A percentile compares a stretch with the other conserved stretches of the same genome.
Conservation (phyloP, 73 alveolate genomes). For the Durusdinium trenchii region DNA sequence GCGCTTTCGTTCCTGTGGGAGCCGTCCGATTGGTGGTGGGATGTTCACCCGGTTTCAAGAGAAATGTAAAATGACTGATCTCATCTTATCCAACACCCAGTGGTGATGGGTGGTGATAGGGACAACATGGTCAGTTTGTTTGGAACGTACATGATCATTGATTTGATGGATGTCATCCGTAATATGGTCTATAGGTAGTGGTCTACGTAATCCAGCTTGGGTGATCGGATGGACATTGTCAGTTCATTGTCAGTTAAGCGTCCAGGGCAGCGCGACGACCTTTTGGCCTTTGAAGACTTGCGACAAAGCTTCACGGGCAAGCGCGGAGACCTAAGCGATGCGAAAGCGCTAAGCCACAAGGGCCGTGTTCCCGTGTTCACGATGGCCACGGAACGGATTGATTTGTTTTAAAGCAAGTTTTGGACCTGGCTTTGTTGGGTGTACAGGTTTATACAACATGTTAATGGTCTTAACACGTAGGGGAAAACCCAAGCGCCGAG, state of each 20-base stretch:
- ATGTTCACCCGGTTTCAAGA: not conserved
- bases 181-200: not conserved
- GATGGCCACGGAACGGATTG: no score
- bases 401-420: not conserved
- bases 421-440: not conserved
- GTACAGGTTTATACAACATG: no score
- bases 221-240: not conserved
- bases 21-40: not conserved
- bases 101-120: not conserved
- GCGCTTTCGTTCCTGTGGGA: not conserved
- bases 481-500: no score
- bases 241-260: not conserved
- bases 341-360: no score
- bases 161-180: not conserved
- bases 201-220: not conserved
- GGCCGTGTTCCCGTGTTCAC: no score
- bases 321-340: not conserved
- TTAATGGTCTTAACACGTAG: no score
- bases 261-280: not conserved
- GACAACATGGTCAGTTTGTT: not conserved
- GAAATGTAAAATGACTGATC: not conserved
- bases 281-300: slow-evolving; percentile 31
- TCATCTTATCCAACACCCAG: not conserved
- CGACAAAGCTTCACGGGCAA: slow-evolving; percentile 54
- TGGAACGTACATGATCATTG: not conserved